These are phyloP conservation scores for Nothopassalora personata DNA, from an alignment of 2,329 filamentous ascomycete genomes.

Conservation along the genomic window DNA sequence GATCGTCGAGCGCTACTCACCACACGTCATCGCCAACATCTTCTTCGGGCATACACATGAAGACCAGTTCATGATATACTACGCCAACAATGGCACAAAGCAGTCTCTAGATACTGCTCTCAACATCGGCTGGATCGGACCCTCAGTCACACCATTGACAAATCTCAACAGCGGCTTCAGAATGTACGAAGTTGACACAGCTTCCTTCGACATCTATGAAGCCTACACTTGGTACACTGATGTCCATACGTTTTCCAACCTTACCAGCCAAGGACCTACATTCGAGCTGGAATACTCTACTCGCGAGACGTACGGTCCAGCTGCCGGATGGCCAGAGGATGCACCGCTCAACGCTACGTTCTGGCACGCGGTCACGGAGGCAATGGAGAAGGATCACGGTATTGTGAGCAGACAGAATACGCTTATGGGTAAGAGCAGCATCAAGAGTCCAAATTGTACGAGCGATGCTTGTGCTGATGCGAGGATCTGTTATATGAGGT, in stretches of 20 bases:
- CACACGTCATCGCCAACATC: constrained; percentile 51
- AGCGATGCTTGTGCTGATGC: constrained; percentile 48
- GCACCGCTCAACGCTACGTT: constrained; percentile 55
- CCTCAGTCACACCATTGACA: constrained; percentile 49
- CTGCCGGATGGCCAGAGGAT: constrained; percentile 41
- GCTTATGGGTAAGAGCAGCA: constrained; percentile 49
- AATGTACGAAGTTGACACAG: constrained; percentile 52
- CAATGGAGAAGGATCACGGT: constrained; percentile 48
- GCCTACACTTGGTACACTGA: constrained; percentile 52
- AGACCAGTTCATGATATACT: constrained; percentile 52
- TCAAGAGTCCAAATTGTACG: constrained; percentile 49
- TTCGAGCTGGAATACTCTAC: constrained; percentile 50
- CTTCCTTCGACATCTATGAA: constrained; percentile 49
- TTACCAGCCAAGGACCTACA: constrained; percentile 42
- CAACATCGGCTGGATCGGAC: constrained; percentile 49
- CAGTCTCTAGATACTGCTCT: constrained; percentile 39
- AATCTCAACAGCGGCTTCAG: constrained; percentile 52
- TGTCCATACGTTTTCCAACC: constrained; percentile 40
- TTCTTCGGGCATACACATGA: constrained; percentile 55
- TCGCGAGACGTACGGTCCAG: constrained; percentile 44
- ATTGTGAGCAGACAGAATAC: constrained; percentile 50
- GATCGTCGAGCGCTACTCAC: constrained; percentile 51
- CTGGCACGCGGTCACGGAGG: constrained; percentile 55
- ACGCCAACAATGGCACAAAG: constrained; percentile 44
- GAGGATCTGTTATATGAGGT: constrained; percentile 57